Conservation (phyloP, 768 basidiomycete species). For the Lactarius sp. region DNA sequence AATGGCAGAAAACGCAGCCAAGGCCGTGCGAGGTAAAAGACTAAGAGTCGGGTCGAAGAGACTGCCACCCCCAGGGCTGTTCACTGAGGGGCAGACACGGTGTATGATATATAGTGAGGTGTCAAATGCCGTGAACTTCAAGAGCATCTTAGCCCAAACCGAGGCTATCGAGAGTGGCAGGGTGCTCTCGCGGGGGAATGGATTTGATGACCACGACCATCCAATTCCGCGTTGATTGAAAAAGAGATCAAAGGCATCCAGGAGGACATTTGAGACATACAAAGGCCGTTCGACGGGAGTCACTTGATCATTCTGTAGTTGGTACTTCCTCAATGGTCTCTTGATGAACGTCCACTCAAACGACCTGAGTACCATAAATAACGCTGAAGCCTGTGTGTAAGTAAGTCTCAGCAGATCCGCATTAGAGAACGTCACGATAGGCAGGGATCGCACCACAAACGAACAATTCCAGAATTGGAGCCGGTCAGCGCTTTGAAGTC, state of each 20-base stretch:
- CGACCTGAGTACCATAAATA: not conserved
- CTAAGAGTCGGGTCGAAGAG: conserved; percentile 5
- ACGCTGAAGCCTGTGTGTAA: not conserved
- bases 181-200: not conserved
- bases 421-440: not conserved
- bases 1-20: not conserved
- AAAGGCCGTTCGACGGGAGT: conserved; percentile 3
- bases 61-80: conserved; percentile 1
- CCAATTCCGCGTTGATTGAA: conserved; percentile 17
- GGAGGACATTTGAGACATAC: conserved; percentile 10
- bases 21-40: not conserved
- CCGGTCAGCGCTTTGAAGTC: not conserved
- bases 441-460: conserved; percentile 1
- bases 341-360: conserved; percentile 18
- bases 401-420: not conserved
- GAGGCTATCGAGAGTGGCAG: not conserved
- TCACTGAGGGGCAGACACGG: not conserved
- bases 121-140: conserved; percentile 5
- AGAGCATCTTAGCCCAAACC: not conserved
- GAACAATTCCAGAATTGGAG: conserved; percentile 3
- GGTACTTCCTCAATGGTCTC: conserved; percentile 5
- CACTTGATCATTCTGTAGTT: not conserved
- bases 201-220: conserved; percentile 21
- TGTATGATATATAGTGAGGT: conserved; percentile 1
- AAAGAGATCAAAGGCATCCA: conserved; percentile 15